Evolutionary conservation across 768 basidiomycete genomes (phyloP).

Genomic region (Clavulina sp.): DNA sequence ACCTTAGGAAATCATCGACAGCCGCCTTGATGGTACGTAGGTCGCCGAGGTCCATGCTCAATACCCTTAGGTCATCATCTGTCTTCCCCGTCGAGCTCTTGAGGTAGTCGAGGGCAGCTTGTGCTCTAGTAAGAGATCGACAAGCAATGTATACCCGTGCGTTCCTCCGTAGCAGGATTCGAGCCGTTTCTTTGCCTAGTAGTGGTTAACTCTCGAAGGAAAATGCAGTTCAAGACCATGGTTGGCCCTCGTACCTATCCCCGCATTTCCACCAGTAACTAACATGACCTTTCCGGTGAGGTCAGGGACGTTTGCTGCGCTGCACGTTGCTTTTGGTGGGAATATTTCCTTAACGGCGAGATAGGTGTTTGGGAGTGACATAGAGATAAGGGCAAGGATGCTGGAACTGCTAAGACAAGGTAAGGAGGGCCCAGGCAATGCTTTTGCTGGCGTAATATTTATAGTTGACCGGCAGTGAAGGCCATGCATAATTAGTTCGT

Average conservation of each 20-base stretch:
- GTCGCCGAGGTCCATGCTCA: conserved; percentile 11
- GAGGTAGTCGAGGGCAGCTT: neutral
- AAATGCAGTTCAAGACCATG: no score
- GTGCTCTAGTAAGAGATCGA: neutral
- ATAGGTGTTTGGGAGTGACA: no score
- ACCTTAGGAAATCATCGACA: conserved; percentile 9
- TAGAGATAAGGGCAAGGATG: no score
- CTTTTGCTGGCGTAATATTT: no score
- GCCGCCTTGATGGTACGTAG: conserved; percentile 9
- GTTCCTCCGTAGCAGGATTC: neutral
- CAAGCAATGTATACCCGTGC: neutral
- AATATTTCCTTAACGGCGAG: no score
- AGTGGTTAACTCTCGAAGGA: no score
- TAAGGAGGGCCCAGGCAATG: no score
- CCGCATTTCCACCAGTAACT: conserved; percentile 25
- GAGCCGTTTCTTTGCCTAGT: neutral
- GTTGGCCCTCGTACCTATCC: conserved; percentile 12
- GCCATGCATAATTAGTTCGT: no score
- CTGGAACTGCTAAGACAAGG: no score
- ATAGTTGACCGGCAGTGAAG: no score
- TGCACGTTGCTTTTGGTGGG: conserved; percentile 22
- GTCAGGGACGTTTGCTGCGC: conserved; percentile 32
- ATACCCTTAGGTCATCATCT: conserved; percentile 7
- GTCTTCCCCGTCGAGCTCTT: neutral
- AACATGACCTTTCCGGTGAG: conserved; percentile 25